These are phyloP conservation scores for Colletotrichum spinosum DNA, from an alignment of 2,329 filamentous ascomycete species.

Conservation along the genomic window DNA sequence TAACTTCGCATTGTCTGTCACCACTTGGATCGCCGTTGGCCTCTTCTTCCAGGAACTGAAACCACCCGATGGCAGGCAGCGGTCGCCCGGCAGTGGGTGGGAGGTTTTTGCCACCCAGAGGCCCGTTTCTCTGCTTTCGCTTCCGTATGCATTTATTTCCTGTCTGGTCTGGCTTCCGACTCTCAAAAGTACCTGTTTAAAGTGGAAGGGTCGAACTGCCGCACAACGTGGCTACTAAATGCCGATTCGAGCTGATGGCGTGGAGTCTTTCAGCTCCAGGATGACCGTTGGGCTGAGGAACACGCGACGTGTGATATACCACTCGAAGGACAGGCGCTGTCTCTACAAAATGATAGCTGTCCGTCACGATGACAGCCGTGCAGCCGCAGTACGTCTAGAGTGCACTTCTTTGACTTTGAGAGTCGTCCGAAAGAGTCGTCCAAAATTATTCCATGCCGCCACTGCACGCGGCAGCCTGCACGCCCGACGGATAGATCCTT, in stretches of 20 bases:
- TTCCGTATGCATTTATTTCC: background rate
- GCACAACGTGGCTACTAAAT: too few species aligned
- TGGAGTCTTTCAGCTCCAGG: too few species aligned
- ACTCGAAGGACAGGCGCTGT: background rate
- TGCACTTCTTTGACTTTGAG: background rate
- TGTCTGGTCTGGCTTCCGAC: background rate
- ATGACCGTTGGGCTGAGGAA: too few species aligned
- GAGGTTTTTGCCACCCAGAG: conserved; percentile 1
- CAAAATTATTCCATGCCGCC: conserved; percentile 18
- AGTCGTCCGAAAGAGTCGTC: background rate
- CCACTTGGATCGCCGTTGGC: conserved; percentile 3
- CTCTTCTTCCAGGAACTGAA: conserved; percentile 18
- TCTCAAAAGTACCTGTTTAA: too few species aligned
- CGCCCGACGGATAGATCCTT: conserved; percentile 23
- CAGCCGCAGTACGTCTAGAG: conserved; percentile 16
- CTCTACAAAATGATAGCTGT: conserved; percentile 7
- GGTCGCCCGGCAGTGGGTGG: conserved; percentile 8
- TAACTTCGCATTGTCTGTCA: conserved; percentile 11
- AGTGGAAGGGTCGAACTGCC: too few species aligned
- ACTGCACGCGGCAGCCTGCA: conserved; percentile 23
- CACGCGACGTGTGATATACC: too few species aligned
- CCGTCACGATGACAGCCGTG: conserved; percentile 26
- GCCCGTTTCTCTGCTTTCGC: conserved; percentile 4
- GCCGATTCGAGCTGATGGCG: too few species aligned
- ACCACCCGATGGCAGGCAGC: conserved; percentile 24